Evolutionary conservation across 2,329 filamentous ascomycete genomes (phyloP).

Genomic region (Neoscytalidium dimidiatum): DNA sequence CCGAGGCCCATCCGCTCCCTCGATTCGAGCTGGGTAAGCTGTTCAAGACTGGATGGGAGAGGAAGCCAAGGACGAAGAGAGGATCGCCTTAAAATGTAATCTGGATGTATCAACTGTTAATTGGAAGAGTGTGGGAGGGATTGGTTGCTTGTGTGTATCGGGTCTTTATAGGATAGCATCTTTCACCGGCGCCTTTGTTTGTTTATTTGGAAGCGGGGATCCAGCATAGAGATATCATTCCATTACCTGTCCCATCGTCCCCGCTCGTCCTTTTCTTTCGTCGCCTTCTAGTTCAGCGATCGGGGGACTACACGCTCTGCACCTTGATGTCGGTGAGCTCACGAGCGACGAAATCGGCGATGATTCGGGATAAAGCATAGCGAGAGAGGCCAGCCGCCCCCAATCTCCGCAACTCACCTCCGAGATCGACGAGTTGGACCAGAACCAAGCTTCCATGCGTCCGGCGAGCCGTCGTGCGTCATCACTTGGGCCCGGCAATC

Average conservation of each 20-base stretch:
- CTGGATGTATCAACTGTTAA: no score
- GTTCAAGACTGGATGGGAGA: conserved; percentile 79
- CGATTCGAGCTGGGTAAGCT: conserved; percentile 75
- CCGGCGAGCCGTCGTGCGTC: neutral
- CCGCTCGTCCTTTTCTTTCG: neutral
- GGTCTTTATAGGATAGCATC: neutral
- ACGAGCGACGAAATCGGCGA: conserved; percentile 12
- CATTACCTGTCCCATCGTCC: neutral
- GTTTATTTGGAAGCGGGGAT: neutral
- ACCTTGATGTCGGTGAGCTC: neutral
- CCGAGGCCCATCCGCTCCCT: conserved; percentile 89
- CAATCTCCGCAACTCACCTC: neutral
- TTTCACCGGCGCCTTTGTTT: conserved; percentile 3
- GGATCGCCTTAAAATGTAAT: neutral
- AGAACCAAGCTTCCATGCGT: conserved; percentile 4
- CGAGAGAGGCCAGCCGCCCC: neutral
- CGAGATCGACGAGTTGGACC: neutral
- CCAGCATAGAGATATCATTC: conserved; percentile 10
- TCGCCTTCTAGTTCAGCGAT: neutral
- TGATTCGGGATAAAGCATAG: conserved; percentile 4
- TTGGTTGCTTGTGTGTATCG: neutral
- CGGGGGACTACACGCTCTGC: neutral
- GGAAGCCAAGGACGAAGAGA: conserved; percentile 58
- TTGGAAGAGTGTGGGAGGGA: neutral
- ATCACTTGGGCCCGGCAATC: neutral